phyloP scores from a whole-genome alignment of 306 rosid species.

The Glycine soja region DNA sequence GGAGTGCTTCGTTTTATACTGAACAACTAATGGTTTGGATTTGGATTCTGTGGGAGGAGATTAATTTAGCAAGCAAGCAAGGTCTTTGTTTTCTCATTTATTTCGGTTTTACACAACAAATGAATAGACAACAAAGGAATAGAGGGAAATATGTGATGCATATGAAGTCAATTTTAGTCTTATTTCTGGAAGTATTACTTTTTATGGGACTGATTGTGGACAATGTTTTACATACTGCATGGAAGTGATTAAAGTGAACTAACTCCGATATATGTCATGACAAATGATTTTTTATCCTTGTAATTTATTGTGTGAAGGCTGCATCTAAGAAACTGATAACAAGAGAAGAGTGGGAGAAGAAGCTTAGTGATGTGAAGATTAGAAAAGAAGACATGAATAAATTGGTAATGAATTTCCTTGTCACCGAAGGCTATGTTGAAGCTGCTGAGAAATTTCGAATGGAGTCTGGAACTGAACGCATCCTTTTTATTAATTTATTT shows the following conservation, averaged over 20 bases:
- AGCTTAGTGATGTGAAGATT: conserved; percentile 83
- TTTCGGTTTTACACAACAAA: neutral
- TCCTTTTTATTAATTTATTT: conserved; percentile 40
- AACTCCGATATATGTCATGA: neutral
- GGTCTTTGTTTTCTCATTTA: neutral
- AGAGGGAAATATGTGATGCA: conserved; percentile 15
- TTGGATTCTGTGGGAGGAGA: conserved; percentile 15
- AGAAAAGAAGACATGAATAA: conserved; percentile 95
- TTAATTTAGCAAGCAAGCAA: neutral
- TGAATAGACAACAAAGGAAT: neutral
- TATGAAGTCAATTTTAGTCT: conserved; percentile 7
- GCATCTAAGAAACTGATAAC: conserved; percentile 82
- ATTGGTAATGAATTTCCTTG: conserved; percentile 95
- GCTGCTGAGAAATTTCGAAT: conserved; percentile 88
- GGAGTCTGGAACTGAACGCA: conserved; percentile 98
- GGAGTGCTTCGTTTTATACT: neutral
- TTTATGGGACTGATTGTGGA: conserved; percentile 34
- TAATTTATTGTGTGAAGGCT: conserved; percentile 56
- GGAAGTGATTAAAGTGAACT: neutral
- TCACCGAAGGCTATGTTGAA: conserved; percentile 92
- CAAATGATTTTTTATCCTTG: conserved; percentile 28
- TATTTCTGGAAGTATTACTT: conserved; percentile 32
- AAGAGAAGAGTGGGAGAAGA: conserved; percentile 92
- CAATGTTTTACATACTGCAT: conserved; percentile 22
- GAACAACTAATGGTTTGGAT: conserved; percentile 4